Percentiles rank a stretch among this genome's conserved stretches.
Evolutionary conservation across 176 grass and related monocot genomes (phyloP).

Genomic region (Thalia dealbata): DNA sequence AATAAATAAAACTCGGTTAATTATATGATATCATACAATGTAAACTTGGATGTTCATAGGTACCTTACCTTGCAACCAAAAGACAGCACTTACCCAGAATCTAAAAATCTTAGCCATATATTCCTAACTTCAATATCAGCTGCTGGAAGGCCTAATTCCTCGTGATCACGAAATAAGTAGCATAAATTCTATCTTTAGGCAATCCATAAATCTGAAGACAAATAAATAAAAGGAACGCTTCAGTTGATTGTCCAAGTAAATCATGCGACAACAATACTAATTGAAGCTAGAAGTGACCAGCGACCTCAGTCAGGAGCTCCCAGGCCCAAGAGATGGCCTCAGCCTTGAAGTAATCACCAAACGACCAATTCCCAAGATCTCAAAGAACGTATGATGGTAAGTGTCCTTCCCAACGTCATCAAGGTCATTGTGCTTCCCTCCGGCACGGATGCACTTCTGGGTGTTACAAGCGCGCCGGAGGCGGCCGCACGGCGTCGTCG

Average conservation of each 20-base stretch:
- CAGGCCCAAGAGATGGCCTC: constrained; percentile 91
- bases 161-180: constrained; percentile 87
- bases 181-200: constrained; percentile 78
- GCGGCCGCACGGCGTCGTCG: constrained; percentile 42
- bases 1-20: neutral
- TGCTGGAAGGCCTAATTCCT: constrained; percentile 46
- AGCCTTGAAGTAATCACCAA: constrained; percentile 87
- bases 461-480: constrained; percentile 66
- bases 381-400: constrained; percentile 97
- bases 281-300: neutral
- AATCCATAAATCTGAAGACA: constrained; percentile 73
- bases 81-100: constrained; percentile 51
- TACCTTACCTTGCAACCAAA: constrained; percentile 78
- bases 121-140: constrained; percentile 47
- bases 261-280: too few relatives aligned
- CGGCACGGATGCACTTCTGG: constrained; percentile 94
- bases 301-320: constrained; percentile 78
- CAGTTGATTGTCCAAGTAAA: too few relatives aligned
- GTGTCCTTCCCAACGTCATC: constrained; percentile 98
- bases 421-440: constrained; percentile 94
- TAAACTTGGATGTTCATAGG: neutral
- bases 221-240: constrained; percentile 12
- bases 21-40: neutral
- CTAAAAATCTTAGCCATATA: constrained; percentile 75
- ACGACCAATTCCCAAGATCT: constrained; percentile 97